Evolutionary conservation across 2,329 filamentous ascomycete genomes (phyloP), one percentile per base, ranked within the genome.

Genomic region (Aspergillus sp.): DNA sequence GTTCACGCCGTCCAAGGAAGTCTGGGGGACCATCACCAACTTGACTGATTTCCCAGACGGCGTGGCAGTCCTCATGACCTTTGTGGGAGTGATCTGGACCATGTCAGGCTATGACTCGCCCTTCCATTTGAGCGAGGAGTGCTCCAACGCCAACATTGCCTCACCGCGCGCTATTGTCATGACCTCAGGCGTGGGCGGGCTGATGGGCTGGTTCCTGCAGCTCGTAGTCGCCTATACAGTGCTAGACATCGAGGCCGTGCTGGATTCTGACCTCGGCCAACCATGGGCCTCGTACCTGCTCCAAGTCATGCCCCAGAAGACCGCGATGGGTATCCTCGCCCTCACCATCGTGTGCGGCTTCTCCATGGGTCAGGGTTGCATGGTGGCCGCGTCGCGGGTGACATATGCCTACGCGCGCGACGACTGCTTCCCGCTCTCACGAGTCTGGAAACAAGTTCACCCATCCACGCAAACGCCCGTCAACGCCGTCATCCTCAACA

Each of bases 51-150:
- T 79, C 58, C 82, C 84, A 0, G 74, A 82, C 42, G 85, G 85
- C 12, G 69, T 88, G 13, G 77, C 81, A 0, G 74, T 88, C 0
- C 69, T 88, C 27, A 87, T 88, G 83, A 80, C 76, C 19, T 89
- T 88, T 60, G 76, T 86, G 35, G 76, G 77, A 27, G 82, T 85
- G 30, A 84, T 86, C 49, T 85, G 82, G 82, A 85, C 81, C 5
- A 83, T 82, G 75, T 73, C 73, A 5, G 81, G 82, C 33, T 86
- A 85, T 58, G 83, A 86, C 61, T 76, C 76, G 0, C 79, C 83
- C 0, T 88, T 88, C 61, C 85, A 88, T 65, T 65, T 88, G n/a
- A 77, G 81, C 4, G 85, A 89, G 58, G 85, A 89, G 63, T 88
- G 85, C 64, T 82, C 80, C 47, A 88, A 88, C 53, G 85, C 85